Base-by-base conservation (phyloP, 768 basidiomycete genomes). In the Sutorius australiensis region DNA sequence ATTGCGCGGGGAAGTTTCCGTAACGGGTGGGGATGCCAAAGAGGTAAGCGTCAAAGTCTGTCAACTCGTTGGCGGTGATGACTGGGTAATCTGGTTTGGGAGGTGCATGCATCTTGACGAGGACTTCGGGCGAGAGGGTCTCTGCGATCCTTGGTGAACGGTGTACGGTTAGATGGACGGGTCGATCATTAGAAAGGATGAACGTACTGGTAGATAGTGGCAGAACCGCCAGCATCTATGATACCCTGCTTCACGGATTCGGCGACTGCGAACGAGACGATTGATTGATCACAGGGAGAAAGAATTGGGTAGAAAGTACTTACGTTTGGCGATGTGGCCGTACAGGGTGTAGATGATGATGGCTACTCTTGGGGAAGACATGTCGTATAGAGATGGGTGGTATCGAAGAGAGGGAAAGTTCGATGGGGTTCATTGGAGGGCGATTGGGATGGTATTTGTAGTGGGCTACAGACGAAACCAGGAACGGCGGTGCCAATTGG, bases 341-440 rank as follows among this genome's bases (percentile, higher is more conserved):
- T 86, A 88, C 73, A 87, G 66, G 37, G 81, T 66, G 74, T 90
- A 91, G 71, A 89, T 82, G 60, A 89, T 61, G 66, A 89, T 86
- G 50, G 86, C 86, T 56, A 89, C 69, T 52, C 68, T 78, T 16
- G 62, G 63, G 28, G 85, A 80, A 58, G 78, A 63, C 77, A 79
- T 79, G 46, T 46, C 33, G 21, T 28, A 7, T 6, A 47, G 27
- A 33, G 32, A 31, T 30, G 24, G 10, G 28, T 12, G 19, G 21
- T 21, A 38, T 50, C 48, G 12, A 28, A 8, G 24, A 31, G 6
- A 16, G 17, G 19, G 21, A 28, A 37, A 6, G 47, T 33, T 46
- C 17, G 49, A 39, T 32, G 41, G 27, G 46, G 17, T 9, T 46
- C n/a, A 19, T 44, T 38, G 10, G 27, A 13, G n/a, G 16, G n/a